A percentile compares a stretch with the other conserved stretches of the same genome.
Evolutionary conservation across 2,329 filamentous ascomycete species (phyloP).

Genomic region (Diaporthe sp.): DNA sequence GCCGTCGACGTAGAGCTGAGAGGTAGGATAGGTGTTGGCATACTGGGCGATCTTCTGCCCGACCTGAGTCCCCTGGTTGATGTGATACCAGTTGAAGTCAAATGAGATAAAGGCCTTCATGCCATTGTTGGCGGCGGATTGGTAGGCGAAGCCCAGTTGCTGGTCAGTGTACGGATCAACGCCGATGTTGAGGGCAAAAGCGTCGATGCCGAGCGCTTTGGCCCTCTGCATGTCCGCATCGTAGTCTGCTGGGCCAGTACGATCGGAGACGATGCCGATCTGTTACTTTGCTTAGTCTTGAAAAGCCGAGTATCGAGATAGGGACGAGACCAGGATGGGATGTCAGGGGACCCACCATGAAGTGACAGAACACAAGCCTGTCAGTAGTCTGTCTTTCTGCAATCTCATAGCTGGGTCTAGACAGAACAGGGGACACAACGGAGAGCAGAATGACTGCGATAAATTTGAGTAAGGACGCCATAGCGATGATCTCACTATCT

Average conservation of each 20-base stretch:
- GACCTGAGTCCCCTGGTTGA: conserved; percentile 54
- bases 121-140: conserved; percentile 60
- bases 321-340: neutral
- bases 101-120: conserved; percentile 72
- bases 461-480: conserved; percentile 1
- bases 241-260: conserved; percentile 58
- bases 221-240: conserved; percentile 52
- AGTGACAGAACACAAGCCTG: conserved; percentile 58
- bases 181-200: conserved; percentile 50
- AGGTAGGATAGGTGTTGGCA: conserved; percentile 51
- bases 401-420: conserved; percentile 5
- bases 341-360: conserved; percentile 48
- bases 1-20: conserved; percentile 63
- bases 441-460: conserved; percentile 13
- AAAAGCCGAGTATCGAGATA: neutral
- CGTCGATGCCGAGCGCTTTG: conserved; percentile 47
- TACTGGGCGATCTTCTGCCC: conserved; percentile 63
- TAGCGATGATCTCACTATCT: neutral
- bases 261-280: conserved; percentile 61
- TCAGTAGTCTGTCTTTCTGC: conserved; percentile 4
- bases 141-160: conserved; percentile 64
- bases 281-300: neutral
- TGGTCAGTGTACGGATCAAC: conserved; percentile 58
- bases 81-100: conserved; percentile 64
- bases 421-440: neutral